Conservation (phyloP, 208 protist genomes). For the Trypanosoma theileri region DNA sequence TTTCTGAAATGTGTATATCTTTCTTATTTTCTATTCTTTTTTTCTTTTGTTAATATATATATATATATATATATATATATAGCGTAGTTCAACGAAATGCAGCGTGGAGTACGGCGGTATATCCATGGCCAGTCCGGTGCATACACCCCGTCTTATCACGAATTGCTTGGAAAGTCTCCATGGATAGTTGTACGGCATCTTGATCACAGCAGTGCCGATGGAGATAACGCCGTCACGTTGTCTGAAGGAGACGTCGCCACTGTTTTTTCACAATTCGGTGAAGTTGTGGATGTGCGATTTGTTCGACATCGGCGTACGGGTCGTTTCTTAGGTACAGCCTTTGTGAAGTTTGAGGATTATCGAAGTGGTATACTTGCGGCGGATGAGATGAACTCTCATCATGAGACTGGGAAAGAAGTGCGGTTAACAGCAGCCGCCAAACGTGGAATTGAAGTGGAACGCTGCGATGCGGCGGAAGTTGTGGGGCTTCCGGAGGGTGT, state of each 20-base stretch:
- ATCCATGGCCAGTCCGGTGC: constrained; percentile 59
- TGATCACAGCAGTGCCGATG: constrained; percentile 23
- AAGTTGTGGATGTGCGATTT: constrained; percentile 75
- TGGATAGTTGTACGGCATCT: constrained; percentile 77
- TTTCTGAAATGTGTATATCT: too few relatives aligned
- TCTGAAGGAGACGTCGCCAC: constrained; percentile 85
- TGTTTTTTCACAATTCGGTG: constrained; percentile 89
- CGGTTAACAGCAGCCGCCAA: constrained; percentile 34
- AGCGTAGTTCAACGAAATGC: too few relatives aligned
- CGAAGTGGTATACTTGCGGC: constrained; percentile 73
- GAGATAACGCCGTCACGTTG: constrained; percentile 25
- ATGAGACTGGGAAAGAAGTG: constrained; percentile 54
- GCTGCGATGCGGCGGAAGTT: constrained; percentile 77
- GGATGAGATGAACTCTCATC: constrained; percentile 78
- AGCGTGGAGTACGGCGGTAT: constrained; percentile 21
- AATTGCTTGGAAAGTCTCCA: constrained; percentile 55
- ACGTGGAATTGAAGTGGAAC: constrained; percentile 69
- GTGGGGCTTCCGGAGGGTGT: constrained; percentile 10
- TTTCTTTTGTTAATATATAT: too few relatives aligned
- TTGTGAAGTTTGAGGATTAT: constrained; percentile 75
- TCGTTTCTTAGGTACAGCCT: constrained; percentile 75
- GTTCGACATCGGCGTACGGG: constrained; percentile 68
- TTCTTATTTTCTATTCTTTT: too few relatives aligned
- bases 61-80: too few relatives aligned
- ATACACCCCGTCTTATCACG: constrained; percentile 74